Percentiles rank a stretch among this genome's conserved stretches.
Conservation (phyloP, 2,329 filamentous ascomycete genomes). For the Monosporascus sp. region DNA sequence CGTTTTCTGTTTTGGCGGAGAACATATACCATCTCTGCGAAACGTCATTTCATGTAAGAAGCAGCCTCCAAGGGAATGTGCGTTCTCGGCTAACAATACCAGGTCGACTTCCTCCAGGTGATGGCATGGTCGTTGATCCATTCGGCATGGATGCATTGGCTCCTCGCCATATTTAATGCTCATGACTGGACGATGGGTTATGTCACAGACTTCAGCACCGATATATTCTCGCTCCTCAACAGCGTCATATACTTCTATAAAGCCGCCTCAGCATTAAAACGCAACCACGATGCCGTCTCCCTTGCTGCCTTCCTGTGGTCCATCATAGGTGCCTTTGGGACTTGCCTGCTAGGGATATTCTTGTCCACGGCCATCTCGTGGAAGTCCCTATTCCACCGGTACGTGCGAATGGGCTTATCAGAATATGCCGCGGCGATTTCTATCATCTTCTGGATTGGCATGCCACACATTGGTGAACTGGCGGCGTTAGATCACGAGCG, state of each 20-base stretch:
- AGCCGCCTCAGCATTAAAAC: constrained; percentile 57
- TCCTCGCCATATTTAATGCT: constrained; percentile 60
- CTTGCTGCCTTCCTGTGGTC: constrained; percentile 61
- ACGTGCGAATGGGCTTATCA: constrained; percentile 53
- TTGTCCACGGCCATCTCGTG: constrained; percentile 57
- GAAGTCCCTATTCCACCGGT: constrained; percentile 56
- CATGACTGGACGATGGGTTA: constrained; percentile 68
- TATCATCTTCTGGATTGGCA: constrained; percentile 59
- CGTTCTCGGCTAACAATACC: not conserved
- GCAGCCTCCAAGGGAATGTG: not conserved
- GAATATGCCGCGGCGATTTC: constrained; percentile 64
- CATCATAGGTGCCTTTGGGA: constrained; percentile 58
- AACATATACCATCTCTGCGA: constrained; percentile 57
- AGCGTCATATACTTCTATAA: constrained; percentile 66
- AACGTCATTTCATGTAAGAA: constrained; percentile 45
- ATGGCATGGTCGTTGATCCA: constrained; percentile 66
- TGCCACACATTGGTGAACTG: constrained; percentile 57
- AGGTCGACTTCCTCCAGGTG: constrained; percentile 58
- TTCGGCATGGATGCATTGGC: constrained; percentile 58
- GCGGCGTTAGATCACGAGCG: constrained; percentile 52
- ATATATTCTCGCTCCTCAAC: constrained; percentile 62
- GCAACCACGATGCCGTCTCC: constrained; percentile 49
- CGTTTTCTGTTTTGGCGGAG: constrained; percentile 62
- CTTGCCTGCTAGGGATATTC: constrained; percentile 56
- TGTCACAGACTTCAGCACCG: constrained; percentile 60